phyloP scores from a whole-genome alignment of 805 yeast species.

The Zygosaccharomyces gambellarensis region DNA sequence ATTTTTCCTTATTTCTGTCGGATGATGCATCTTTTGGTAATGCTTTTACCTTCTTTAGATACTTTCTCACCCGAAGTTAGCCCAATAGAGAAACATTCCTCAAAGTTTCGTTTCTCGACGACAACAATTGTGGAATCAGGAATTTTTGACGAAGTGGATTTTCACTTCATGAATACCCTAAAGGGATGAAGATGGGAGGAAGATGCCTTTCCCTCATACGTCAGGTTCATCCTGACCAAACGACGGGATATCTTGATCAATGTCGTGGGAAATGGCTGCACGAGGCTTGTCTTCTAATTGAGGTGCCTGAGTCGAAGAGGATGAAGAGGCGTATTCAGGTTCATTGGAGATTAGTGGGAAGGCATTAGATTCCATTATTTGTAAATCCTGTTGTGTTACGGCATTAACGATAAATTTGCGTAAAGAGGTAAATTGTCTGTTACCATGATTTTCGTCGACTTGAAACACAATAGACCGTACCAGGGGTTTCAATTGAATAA shows the following conservation, averaged over 20 bases:
- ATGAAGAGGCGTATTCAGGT: slow-evolving; percentile 17
- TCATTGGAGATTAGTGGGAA: slow-evolving; percentile 19
- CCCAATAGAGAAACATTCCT: not conserved
- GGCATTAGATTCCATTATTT: slow-evolving; percentile 20
- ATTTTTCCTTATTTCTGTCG: not conserved
- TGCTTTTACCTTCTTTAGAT: not conserved
- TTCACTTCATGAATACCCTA: not conserved
- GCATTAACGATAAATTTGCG: slow-evolving; percentile 42
- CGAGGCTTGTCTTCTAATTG: slow-evolving; percentile 5
- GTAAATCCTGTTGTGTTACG: slow-evolving; percentile 35
- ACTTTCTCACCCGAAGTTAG: not conserved
- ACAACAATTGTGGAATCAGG: not conserved
- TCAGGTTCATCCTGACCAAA: slow-evolving; percentile 33
- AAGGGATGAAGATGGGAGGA: not conserved
- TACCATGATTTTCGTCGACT: slow-evolving; percentile 36
- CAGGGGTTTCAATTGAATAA: slow-evolving; percentile 29
- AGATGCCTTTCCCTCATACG: slow-evolving; percentile 3
- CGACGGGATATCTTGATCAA: slow-evolving; percentile 20
- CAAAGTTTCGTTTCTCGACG: not conserved
- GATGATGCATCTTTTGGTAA: not conserved
- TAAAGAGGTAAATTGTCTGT: slow-evolving; percentile 35
- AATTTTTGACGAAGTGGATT: not conserved
- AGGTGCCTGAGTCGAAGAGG: not conserved
- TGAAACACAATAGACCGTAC: slow-evolving; percentile 33
- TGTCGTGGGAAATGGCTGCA: not conserved